Conservation (phyloP, 2,329 filamentous ascomycete species). For the Fusarium sp. region DNA sequence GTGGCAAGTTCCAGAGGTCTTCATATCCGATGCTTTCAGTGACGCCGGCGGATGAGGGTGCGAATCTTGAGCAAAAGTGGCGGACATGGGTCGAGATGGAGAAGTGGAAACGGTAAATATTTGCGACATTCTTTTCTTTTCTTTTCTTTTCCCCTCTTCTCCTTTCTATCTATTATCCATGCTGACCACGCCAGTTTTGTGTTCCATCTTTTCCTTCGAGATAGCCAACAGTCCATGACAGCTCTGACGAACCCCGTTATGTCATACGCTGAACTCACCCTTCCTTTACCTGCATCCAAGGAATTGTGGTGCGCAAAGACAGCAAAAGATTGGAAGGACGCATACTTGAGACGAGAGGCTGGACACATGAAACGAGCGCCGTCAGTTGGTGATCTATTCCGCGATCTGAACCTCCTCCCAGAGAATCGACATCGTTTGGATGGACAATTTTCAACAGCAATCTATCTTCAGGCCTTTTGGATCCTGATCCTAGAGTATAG, state of each 20-base stretch:
- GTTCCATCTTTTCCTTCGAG: conserved; percentile 70
- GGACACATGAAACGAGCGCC: conserved; percentile 54
- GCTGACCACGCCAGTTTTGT: conserved; percentile 57
- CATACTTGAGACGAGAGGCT: conserved; percentile 57
- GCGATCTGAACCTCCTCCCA: conserved; percentile 62
- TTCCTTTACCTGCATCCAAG: conserved; percentile 69
- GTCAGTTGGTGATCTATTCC: conserved; percentile 63
- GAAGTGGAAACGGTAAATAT: conserved; percentile 66
- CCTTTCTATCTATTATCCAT: background rate
- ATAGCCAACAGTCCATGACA: conserved; percentile 73
- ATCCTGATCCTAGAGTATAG: conserved; percentile 72
- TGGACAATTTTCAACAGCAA: conserved; percentile 62
- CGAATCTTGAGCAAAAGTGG: conserved; percentile 71
- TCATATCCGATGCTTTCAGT: conserved; percentile 61
- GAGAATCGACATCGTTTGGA: conserved; percentile 62
- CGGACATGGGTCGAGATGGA: conserved; percentile 69
- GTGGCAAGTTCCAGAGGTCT: conserved; percentile 66
- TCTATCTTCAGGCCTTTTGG: conserved; percentile 73
- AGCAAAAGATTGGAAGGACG: conserved; percentile 70
- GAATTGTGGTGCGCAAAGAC: conserved; percentile 72
- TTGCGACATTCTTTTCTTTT: background rate
- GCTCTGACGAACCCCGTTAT: conserved; percentile 70
- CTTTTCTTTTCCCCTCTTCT: background rate
- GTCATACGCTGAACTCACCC: conserved; percentile 72
- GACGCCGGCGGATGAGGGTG: conserved; percentile 61